Conservation (phyloP, 2,329 filamentous ascomycete genomes). For the Aspergillus proliferans region DNA sequence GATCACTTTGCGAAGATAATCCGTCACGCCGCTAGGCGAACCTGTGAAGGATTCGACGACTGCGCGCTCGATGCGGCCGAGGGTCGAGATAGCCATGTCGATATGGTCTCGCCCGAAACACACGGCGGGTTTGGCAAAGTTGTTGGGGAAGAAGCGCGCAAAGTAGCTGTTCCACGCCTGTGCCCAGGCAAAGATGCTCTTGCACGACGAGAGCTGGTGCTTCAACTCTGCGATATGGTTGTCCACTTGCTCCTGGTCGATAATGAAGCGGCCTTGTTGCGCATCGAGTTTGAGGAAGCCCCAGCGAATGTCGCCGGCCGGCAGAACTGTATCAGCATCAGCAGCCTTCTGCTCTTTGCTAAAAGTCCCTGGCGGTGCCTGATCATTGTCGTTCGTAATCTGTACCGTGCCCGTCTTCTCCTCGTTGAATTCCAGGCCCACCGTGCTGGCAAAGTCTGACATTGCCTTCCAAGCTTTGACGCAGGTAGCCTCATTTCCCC, state of each 20-base stretch:
- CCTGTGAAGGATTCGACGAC: constrained; percentile 39
- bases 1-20: constrained; percentile 52
- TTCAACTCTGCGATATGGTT: constrained; percentile 55
- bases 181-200: constrained; percentile 54
- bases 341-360: not conserved
- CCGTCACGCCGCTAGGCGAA: constrained; percentile 40
- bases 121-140: constrained; percentile 51
- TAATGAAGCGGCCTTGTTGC: constrained; percentile 49
- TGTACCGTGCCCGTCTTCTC: constrained; percentile 52
- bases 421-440: constrained; percentile 54
- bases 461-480: constrained; percentile 56
- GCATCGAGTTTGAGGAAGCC: constrained; percentile 55
- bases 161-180: constrained; percentile 57
- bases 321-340: constrained; percentile 32
- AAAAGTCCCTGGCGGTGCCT: not conserved
- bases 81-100: constrained; percentile 49
- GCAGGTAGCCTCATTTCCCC: constrained; percentile 51
- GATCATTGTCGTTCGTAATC: constrained; percentile 21
- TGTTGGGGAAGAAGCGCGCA: constrained; percentile 51
- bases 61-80: constrained; percentile 47
- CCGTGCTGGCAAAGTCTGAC: constrained; percentile 47
- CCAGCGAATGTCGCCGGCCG: constrained; percentile 51
- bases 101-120: constrained; percentile 52
- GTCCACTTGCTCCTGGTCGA: constrained; percentile 55
- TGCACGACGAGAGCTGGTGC: constrained; percentile 51